Evolutionary conservation across 371 early-diverging fungal species (phyloP), one percentile per base, ranked within the genome.

Genomic region (Mortierella sp.): DNA sequence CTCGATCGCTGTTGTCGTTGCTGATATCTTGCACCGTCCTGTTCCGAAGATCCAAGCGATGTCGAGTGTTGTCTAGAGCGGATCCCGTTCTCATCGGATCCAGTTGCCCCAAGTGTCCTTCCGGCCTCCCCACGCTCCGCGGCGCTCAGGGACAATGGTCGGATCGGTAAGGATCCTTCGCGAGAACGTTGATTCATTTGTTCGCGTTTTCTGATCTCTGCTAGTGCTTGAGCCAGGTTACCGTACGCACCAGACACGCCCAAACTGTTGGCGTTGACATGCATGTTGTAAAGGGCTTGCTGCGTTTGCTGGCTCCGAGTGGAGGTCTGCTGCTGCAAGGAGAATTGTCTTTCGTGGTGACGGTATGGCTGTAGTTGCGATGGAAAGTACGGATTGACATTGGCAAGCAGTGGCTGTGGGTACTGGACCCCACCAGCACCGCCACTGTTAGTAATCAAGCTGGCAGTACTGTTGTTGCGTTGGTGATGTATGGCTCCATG

Each of bases 221-320:
- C 67, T n/a, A 72, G 34, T 0, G 67, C 58, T 16, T 67, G 66
- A 18, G 60, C 72, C 8, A 72, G 46, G 38, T 72, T 72, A 21
- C 72, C 72, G 39, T 72, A 72, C 1, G 72, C 63, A 5, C 72
- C 72, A 3, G 72, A 72, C 10, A 58, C 46, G 1, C 72, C 72
- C 31, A 72, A 67, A 72, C 62, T 62, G 67, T 72, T 72, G 27
- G 72, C 67, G 28, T 72, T 72, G 18, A 72, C 55, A 31, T 72
- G 72, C 72, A 72, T 72, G 30, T 72, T 72, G 46, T 67, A 66
- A 1, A 72, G 59, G 9, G 51, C 67, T 27, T 66, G 66, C 21
- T 72, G 72, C 14, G 64, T 65, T n/a, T 71, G 71, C 24, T 66
- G 67, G 26, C 61, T 65, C 49, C 58, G 42, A 0, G 54, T 49